These are phyloP conservation scores for Fusarium pseudoanthophilum DNA, from an alignment of 2,329 filamentous ascomycete genomes.

Conservation along the genomic window DNA sequence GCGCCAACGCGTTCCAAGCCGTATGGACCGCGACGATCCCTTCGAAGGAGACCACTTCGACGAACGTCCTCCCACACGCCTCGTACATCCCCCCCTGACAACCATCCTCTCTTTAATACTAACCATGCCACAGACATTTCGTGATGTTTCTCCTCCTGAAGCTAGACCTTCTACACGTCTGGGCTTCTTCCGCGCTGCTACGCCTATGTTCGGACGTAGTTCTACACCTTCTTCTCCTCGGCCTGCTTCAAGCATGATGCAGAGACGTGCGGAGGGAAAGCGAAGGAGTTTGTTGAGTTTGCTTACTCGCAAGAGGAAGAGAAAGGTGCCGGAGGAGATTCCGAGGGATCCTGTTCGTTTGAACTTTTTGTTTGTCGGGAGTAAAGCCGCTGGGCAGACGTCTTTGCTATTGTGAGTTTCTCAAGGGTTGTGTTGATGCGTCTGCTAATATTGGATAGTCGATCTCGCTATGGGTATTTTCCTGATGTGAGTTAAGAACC, in stretches of 20 bases:
- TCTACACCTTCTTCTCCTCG: slow-evolving; percentile 25
- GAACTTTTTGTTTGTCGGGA: slow-evolving; percentile 53
- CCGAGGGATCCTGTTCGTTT: slow-evolving; percentile 41
- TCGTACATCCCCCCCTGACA: slow-evolving; percentile 32
- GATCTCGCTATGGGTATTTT: slow-evolving; percentile 52
- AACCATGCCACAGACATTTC: slow-evolving; percentile 36
- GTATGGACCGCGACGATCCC: slow-evolving; percentile 50
- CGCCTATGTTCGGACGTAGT: slow-evolving; percentile 41
- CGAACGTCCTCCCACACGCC: slow-evolving; percentile 46
- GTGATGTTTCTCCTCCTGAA: slow-evolving; percentile 27
- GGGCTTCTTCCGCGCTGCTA: slow-evolving; percentile 43
- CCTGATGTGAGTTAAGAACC: slow-evolving; percentile 47
- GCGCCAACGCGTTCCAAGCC: slow-evolving; percentile 50
- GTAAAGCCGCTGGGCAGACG: slow-evolving; percentile 49
- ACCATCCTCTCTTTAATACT: rapidly evolving
- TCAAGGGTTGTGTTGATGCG: rapidly evolving
- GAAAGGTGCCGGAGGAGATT: slow-evolving; percentile 25
- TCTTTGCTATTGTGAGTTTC: slow-evolving; percentile 52
- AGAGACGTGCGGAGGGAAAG: slow-evolving; percentile 8
- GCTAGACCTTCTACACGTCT: slow-evolving; percentile 44
- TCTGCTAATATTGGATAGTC: slow-evolving; percentile 40
- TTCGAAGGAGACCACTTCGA: slow-evolving; percentile 50
- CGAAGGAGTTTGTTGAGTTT: slow-evolving; percentile 38
- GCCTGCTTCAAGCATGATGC: slow-evolving; percentile 14
- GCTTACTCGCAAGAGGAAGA: slow-evolving; percentile 45